Base-by-base conservation (phyloP, 163 green algal species). In the Trebouxiophyceae sp. region DNA sequence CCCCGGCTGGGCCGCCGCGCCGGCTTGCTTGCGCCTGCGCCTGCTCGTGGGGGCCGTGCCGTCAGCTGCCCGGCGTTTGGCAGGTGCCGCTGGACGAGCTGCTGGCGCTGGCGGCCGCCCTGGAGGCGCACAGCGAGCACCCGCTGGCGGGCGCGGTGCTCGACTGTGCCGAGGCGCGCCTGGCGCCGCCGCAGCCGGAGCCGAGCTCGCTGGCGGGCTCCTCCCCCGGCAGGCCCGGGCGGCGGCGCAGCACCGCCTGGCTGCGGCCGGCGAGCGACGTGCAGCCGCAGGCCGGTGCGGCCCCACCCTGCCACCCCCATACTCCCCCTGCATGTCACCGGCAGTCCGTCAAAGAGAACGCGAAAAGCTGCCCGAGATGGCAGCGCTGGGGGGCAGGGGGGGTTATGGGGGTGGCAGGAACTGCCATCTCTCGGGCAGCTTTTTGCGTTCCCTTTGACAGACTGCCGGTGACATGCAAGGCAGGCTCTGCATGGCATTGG, bases 101-200 rank as follows among this genome's bases (percentile, higher is more conserved):
- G 20, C 57, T 86, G 65, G 24, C 65, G 20, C 71, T 95, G 65
- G 77, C 87, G 22, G 86, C 83, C 2, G 83, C 89, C 2, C 77
- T 89, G 22, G 93, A 98, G 79, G 66, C 65, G n/a, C 56, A 76
- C 30, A 93, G 78, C 44, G 91, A 98, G 76, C 94, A 99, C 76
- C 94, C 94, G 0, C 74, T 99, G 60, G 93, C 88, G 0, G 47
- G 28, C 1, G 87, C 94, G 0, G 65, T 98, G 33, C 62, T 96
- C 2, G 44, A 74, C 4, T 71, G 63, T 55, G 56, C 60, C 16
- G 65, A 63, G 12, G 47, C 58, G 28, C 54, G 58, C 50, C 22
- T 31, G 2, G 34, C 54, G 0, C 28, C 39, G 39, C 39, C 39
- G 39, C 39, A n/a, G 39, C 16, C 39, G 12, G n/a, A n/a, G n/a